Conservation (phyloP, 192 early-diverging fungal species). For the Backusella mclennaniae region DNA sequence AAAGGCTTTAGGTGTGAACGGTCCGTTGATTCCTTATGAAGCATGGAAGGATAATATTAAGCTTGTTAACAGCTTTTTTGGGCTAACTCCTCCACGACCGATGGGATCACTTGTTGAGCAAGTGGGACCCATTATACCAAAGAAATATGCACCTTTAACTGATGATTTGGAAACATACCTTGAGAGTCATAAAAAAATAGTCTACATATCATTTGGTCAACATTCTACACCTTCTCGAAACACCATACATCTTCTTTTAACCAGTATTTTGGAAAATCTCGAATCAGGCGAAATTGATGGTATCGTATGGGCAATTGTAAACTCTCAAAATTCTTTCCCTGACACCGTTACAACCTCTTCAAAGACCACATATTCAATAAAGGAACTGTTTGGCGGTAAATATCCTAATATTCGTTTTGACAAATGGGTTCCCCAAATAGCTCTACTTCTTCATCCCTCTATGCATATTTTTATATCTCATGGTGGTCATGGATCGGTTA, state of each 20-base stretch:
- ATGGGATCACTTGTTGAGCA: constrained; percentile 22
- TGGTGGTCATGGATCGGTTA: constrained; percentile 22
- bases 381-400: neutral
- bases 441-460: constrained; percentile 28
- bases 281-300: constrained; percentile 30
- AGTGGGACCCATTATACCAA: constrained; percentile 36
- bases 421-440: constrained; percentile 31
- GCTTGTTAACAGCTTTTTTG: constrained; percentile 23
- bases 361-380: neutral
- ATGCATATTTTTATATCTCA: constrained; percentile 28
- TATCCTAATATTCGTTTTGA: neutral
- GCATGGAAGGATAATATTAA: constrained; percentile 12
- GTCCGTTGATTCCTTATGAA: neutral
- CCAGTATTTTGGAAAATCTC: constrained; percentile 13
- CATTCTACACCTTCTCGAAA: neutral
- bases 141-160: constrained; percentile 15
- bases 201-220: constrained; percentile 37
- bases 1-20: neutral
- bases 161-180: constrained; percentile 1
- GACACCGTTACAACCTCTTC: neutral
- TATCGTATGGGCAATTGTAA: constrained; percentile 27
- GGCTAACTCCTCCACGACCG: constrained; percentile 15
- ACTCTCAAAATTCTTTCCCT: neutral
- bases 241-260: constrained; percentile 15
- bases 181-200: neutral